Base-by-base conservation (phyloP, 1,139 yeast genomes). In the Scheffersomyces quercinus region DNA sequence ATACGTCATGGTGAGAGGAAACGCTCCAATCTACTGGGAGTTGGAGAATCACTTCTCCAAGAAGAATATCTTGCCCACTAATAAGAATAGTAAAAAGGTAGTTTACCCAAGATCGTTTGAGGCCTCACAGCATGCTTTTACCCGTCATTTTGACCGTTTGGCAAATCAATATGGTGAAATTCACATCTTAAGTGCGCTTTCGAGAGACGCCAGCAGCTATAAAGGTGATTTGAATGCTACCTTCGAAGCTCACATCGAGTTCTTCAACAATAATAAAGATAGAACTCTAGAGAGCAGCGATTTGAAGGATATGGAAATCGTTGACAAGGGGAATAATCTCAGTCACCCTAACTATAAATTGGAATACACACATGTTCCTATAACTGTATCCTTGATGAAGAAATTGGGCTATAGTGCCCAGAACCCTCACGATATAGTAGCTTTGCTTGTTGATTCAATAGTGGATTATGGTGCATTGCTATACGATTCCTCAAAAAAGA, bases 1-100 rank as follows among this genome's bases (percentile, higher is more conserved):
- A 2, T 83, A 83, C 52, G 73, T 81, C 1, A 75, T 83, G 39
- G 64, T 83, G 1, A 60, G 85, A 45, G 93, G 90, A 0, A 85
- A 85, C 59, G 83, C 82, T 2, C 93, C 95, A 0, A 63, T 84
- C 28, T 82, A 79, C 54, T 85, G 87, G 77, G 75, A 72, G 42
- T 65, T 64, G 55, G 86, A 83, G 42, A 75, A 73, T 44, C 81
- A 80, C 48, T 61, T 79, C 37, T 50, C 55, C 26, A 69, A 68
- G 39, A 67, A 62, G 45, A 62, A 55, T 20, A 49, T 73, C 31
- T 43, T 71, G n/a, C 56, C 81, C 14, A 72, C 80, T 11, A 74
- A 80, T 2, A 65, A 60, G 37, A 62, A 62, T 37, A 59, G 57
- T 35, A 77, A 71, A 49, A 80, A 73, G 48, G 68, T 84, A 3